Evolutionary conservation across 768 basidiomycete genomes (phyloP), one percentile per base, ranked within the genome.

Genomic region (Suillus ampliporus): DNA sequence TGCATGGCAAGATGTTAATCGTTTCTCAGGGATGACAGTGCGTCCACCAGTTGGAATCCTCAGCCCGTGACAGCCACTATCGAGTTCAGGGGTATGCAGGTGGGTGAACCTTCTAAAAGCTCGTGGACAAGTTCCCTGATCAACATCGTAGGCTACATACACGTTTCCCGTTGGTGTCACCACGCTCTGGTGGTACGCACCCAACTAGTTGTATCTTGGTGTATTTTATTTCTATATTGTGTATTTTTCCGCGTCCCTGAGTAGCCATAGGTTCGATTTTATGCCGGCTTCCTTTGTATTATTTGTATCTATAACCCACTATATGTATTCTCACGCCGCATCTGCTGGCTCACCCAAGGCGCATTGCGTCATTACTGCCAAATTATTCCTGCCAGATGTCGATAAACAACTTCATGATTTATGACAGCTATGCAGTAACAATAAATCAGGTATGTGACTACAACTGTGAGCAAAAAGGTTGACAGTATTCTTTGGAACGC

Each of bases 81-180:
- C 62, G 82, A 84, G 62, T 90, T 89, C 75, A 80, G 83, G 58
- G 89, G 84, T 3, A 79, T 77, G 74, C 87, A 88, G 79, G 87
- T 82, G 57, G 72, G 76, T 66, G 4, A 3, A 19, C 28, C 37
- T 50, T 40, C n/a, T 31, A 56, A 40, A 15, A 13, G 11, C 3
- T 37, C 60, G 34, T 47, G 69, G 37, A 67, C 15, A 8, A 28
- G 15, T 28, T 37, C 15, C n/a, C n/a, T 48, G 57, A 11, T 48
- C 19, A 34, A 57, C 15, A 23, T 35, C 13, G 6, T 57, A 84
- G 86, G 91, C 89, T 4, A 83, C 78, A 1, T 89, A 90, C 71
- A 90, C 88, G 3, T 93, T 93, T 79, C 90, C 90, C 2, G 89
- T 91, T 15, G 91, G 91, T 31, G 86, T 92, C 31, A 83, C 83